These are phyloP conservation scores for Cinnamomum chago DNA, from an alignment of 164 flowering plant genomes.

Conservation along the genomic window DNA sequence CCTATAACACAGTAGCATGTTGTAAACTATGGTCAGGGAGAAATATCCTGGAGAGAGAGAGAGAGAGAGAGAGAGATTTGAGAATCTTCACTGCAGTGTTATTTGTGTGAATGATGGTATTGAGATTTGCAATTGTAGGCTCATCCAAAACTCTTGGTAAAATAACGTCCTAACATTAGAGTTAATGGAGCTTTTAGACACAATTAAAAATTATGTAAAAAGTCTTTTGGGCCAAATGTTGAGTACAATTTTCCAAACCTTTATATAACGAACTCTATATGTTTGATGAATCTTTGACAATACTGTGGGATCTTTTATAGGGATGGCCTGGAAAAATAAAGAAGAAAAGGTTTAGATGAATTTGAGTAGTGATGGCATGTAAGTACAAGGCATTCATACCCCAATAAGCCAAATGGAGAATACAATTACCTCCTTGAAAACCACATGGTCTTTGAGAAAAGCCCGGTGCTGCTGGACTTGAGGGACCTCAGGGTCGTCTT, in stretches of 20 bases:
- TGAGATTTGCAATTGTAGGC: slow-evolving; percentile 62
- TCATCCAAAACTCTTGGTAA: slow-evolving; percentile 90
- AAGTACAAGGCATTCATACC: background rate
- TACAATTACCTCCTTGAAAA: slow-evolving; percentile 82
- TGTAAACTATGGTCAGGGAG: background rate
- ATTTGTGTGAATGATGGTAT: slow-evolving; percentile 76
- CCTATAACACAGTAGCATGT: slow-evolving; percentile 34
- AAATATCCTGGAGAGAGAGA: too few species aligned
- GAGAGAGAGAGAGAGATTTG: background rate
- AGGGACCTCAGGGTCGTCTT: slow-evolving; percentile 85
- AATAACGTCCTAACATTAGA: slow-evolving; percentile 67
- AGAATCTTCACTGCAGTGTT: slow-evolving; percentile 70
- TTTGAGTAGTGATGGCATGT: background rate
- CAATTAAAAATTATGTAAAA: too few species aligned
- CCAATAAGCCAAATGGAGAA: background rate
- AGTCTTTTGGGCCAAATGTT: too few species aligned
- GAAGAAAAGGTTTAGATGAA: too few species aligned
- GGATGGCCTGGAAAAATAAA: slow-evolving; percentile 58
- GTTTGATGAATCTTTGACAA: slow-evolving; percentile 96
- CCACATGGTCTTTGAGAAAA: slow-evolving; percentile 84
- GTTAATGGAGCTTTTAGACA: too few species aligned
- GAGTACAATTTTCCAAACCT: slow-evolving; percentile 39
- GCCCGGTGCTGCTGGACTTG: slow-evolving; percentile 68
- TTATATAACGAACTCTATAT: slow-evolving; percentile 85
- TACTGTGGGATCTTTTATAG: slow-evolving; percentile 71